Evolutionary conservation across 768 basidiomycete genomes (phyloP).

Genomic region (Solioccasus polychromus): DNA sequence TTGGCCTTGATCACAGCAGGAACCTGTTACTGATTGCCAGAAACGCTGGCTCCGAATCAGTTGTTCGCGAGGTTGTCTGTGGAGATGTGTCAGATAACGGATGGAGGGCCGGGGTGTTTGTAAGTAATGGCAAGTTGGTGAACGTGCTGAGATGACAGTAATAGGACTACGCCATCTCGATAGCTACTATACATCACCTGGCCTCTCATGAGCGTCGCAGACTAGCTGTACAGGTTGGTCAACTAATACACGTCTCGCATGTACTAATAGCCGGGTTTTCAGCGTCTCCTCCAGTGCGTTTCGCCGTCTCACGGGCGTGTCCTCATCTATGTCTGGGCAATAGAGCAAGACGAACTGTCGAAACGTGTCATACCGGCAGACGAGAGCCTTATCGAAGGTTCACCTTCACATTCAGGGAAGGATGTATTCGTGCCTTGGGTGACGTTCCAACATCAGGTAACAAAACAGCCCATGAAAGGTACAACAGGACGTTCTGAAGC

Average conservation of each 20-base stretch:
- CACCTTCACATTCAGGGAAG: slow-evolving; percentile 41
- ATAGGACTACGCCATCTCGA: slow-evolving; percentile 95
- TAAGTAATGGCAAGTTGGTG: slow-evolving; percentile 37
- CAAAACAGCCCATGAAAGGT: slow-evolving; percentile 2
- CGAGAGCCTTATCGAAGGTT: not conserved
- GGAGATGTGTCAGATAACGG: slow-evolving; percentile 71
- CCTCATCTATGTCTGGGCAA: slow-evolving; percentile 95
- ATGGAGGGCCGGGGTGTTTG: slow-evolving; percentile 83
- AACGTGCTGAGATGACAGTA: slow-evolving; percentile 3
- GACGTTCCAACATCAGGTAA: slow-evolving; percentile 36
- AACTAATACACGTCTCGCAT: not conserved
- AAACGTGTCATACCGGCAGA: slow-evolving; percentile 59
- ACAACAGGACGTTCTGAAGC: not conserved
- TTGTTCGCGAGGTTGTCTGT: slow-evolving; percentile 67
- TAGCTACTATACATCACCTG: slow-evolving; percentile 96
- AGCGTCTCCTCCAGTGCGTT: slow-evolving; percentile 66
- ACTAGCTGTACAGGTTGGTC: slow-evolving; percentile 66
- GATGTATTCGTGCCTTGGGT: slow-evolving; percentile 95
- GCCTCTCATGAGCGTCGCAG: slow-evolving; percentile 74
- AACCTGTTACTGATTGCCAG: slow-evolving; percentile 77
- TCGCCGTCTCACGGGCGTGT: slow-evolving; percentile 70
- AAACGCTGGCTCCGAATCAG: slow-evolving; percentile 43
- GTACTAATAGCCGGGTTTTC: not conserved
- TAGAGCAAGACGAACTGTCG: slow-evolving; percentile 85
- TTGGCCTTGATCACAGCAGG: slow-evolving; percentile 81